Evolutionary conservation across 2,329 filamentous ascomycete species (phyloP).

Genomic region (Cladosporium austrohemisphaericum): DNA sequence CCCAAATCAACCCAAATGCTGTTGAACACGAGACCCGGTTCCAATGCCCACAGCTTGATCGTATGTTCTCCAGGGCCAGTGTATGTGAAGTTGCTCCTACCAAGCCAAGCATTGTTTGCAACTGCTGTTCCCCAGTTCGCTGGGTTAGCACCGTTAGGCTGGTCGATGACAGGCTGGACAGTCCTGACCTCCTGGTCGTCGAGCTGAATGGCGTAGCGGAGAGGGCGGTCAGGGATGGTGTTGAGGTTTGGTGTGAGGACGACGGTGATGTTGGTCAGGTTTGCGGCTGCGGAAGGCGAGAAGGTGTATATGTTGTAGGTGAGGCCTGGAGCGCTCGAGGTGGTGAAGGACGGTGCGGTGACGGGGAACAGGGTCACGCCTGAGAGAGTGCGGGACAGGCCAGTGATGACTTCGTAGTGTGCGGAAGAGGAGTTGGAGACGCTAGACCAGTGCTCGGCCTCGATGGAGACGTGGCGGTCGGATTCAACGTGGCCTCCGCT

Average conservation of each 20-base stretch:
- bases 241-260: slow-evolving; percentile 28
- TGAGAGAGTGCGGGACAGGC: slow-evolving; percentile 56
- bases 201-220: slow-evolving; percentile 39
- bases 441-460: slow-evolving; percentile 33
- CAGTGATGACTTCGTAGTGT: slow-evolving; percentile 51
- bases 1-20: slow-evolving; percentile 35
- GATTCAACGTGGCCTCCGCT: slow-evolving; percentile 59
- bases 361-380: slow-evolving; percentile 57
- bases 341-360: slow-evolving; percentile 48
- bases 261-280: slow-evolving; percentile 36
- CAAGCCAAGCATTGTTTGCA: slow-evolving; percentile 50
- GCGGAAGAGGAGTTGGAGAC: slow-evolving; percentile 24
- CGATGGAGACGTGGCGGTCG: slow-evolving; percentile 43
- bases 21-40: slow-evolving; percentile 43
- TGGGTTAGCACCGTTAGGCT: slow-evolving; percentile 33
- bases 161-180: slow-evolving; percentile 28
- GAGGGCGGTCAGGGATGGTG: slow-evolving; percentile 25
- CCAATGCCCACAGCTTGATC: slow-evolving; percentile 44
- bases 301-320: slow-evolving; percentile 62
- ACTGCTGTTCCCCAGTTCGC: slow-evolving; percentile 50
- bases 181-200: slow-evolving; percentile 25
- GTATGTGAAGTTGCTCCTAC: slow-evolving; percentile 39
- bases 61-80: slow-evolving; percentile 38
- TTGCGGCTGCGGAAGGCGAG: slow-evolving; percentile 44
- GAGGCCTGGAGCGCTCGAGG: slow-evolving; percentile 51